Evolutionary conservation across 495 filamentous ascomycete species (phyloP), one percentile per base, ranked within the genome.

Genomic region (Podospora fimiseda): DNA sequence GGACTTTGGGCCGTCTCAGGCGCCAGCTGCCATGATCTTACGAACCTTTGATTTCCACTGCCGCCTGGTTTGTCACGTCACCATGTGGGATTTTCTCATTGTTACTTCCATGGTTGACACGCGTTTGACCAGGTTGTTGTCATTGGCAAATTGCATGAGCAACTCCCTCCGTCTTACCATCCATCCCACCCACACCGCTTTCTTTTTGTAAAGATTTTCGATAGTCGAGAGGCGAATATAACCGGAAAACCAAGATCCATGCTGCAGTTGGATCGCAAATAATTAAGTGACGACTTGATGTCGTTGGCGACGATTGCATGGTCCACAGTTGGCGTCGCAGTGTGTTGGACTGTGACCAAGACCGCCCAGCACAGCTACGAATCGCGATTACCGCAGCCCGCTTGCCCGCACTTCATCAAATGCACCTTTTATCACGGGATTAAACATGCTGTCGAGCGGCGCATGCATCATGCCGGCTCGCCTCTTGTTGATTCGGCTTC

Each of bases 361-460:
- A 42, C 42, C 21, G 21, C 20, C 22, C 30, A 53, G 48, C 55
- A 46, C 60, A 61, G 58, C 54, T 56, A 37, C 55, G 41, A 61
- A 57, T 61, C 56, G 47, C 46, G 48, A 52, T 20, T 57, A 43
- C 53, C 53, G 49, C 42, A 39, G 42, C 43, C 36, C 33, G 13
- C 27, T 37, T 30, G 42, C 43, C 36, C 33, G 13, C 27, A 33
- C 27, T 33, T 11, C 6, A 6, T 11, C 5, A 11, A 33, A 33
- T 5, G 27, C 27, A 33, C 5, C 27, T 11, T 33, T 45, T 37
- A 49, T 23, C 41, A 44, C 48, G 48, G 47, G 53, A 57, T 41
- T 16, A 44, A 22, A 43, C 51, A 55, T 47, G 7, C 48, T 43
- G 30, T 27, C 30, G 21, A 33, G 38, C 30, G 50, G 48, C 39